Conservation (phyloP, 805 yeast species). For the Kuraishia capsulata region DNA sequence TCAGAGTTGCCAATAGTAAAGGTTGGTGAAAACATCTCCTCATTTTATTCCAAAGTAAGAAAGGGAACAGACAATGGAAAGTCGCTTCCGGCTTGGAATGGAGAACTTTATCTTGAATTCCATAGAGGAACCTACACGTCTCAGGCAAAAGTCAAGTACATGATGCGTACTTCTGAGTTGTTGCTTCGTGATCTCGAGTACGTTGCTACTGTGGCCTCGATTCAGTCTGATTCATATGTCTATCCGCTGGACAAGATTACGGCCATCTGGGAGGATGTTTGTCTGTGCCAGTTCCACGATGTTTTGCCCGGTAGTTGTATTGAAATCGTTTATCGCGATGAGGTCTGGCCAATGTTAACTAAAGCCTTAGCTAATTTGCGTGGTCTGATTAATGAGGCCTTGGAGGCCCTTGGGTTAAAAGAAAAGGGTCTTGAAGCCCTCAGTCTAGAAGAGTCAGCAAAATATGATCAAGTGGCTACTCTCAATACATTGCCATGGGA, state of each 20-base stretch:
- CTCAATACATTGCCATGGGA: slow-evolving; percentile 63
- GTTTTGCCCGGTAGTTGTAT: slow-evolving; percentile 97
- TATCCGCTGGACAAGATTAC: slow-evolving; percentile 69
- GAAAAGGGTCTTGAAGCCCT: too few relatives aligned
- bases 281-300: slow-evolving; percentile 92
- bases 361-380: slow-evolving; percentile 45
- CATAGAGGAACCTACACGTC: slow-evolving; percentile 97
- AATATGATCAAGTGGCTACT: slow-evolving; percentile 12
- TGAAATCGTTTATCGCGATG: slow-evolving; percentile 84
- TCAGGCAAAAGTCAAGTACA: slow-evolving; percentile 77
- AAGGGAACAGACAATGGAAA: slow-evolving; percentile 55
- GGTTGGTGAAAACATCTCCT: slow-evolving; percentile 70
- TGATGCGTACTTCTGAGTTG: slow-evolving; percentile 69
- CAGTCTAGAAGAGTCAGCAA: slow-evolving; percentile 4
- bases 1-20: slow-evolving; percentile 69
- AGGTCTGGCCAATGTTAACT: slow-evolving; percentile 71
- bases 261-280: slow-evolving; percentile 78
- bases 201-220: slow-evolving; percentile 69
- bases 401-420: slow-evolving; percentile 27
- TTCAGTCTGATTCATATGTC: slow-evolving; percentile 38
- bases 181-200: slow-evolving; percentile 80
- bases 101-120: slow-evolving; percentile 89
- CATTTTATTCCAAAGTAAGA: slow-evolving; percentile 63
- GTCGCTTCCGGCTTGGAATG: slow-evolving; percentile 78
- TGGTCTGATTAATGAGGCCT: slow-evolving; percentile 40